Percentiles rank a stretch among this genome's conserved stretches.
These are phyloP conservation scores for Platanthera zijinensis DNA, from an alignment of 106 monocot species.

Conservation along the genomic window DNA sequence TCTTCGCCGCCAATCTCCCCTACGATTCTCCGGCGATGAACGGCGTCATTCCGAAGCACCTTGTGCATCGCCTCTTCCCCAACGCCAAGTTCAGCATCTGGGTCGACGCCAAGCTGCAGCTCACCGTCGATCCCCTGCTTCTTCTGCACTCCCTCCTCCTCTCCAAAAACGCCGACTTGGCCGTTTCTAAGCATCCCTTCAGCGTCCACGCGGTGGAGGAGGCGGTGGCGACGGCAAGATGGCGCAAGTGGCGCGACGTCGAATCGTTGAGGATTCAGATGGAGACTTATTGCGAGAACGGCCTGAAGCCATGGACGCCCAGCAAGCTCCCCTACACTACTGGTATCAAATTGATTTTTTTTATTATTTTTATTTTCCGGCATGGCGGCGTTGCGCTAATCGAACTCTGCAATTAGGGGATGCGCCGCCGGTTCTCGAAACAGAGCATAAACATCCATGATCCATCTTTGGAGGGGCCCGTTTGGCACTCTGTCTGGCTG, in stretches of 20 bases:
- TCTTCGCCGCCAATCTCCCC: slow-evolving; percentile 29
- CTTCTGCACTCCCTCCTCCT: slow-evolving; percentile 61
- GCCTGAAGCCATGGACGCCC: slow-evolving; percentile 72
- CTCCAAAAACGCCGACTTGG: slow-evolving; percentile 53
- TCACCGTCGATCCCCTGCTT: slow-evolving; percentile 69
- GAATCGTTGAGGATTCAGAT: slow-evolving; percentile 62
- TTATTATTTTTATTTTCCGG: not conserved
- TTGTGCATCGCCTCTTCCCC: slow-evolving; percentile 78
- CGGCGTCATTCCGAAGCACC: slow-evolving; percentile 71
- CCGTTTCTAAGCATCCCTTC: slow-evolving; percentile 75
- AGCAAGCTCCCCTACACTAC: slow-evolving; percentile 67
- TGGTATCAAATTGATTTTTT: slow-evolving; percentile 19
- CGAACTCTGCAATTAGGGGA: no score
- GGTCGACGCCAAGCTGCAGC: slow-evolving; percentile 88
- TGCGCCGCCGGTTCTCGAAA: no score
- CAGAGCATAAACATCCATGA: not conserved
- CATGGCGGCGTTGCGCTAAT: no score
- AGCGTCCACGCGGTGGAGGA: slow-evolving; percentile 83
- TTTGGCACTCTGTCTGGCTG: not conserved
- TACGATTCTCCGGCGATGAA: slow-evolving; percentile 76
- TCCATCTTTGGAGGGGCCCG: not conserved
- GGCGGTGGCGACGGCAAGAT: slow-evolving; percentile 80
- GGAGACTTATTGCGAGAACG: slow-evolving; percentile 77
- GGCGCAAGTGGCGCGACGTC: slow-evolving; percentile 68
- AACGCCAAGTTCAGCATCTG: slow-evolving; percentile 77